These are phyloP conservation scores for Wickerhamiella australiensis DNA, from an alignment of 805 yeast genomes.

Conservation along the genomic window DNA sequence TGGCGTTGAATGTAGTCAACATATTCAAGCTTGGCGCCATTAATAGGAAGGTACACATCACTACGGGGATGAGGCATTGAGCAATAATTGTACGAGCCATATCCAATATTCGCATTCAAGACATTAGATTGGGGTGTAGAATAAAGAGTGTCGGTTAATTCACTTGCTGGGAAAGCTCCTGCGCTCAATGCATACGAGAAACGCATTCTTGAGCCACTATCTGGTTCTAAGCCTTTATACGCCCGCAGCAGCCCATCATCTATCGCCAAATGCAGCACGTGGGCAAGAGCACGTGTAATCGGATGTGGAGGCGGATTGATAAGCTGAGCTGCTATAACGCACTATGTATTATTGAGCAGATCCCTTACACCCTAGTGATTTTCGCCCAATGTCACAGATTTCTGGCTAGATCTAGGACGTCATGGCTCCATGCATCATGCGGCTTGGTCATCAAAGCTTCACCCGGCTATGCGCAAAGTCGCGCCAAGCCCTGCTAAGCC, in stretches of 20 bases:
- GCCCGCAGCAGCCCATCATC: neutral
- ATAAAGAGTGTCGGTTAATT: neutral
- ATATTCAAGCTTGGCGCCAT: conserved; percentile 23
- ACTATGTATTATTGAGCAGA: too few species aligned
- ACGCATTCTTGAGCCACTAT: too few species aligned
- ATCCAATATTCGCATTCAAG: neutral
- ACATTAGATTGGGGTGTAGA: conserved; percentile 1
- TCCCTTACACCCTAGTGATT: too few species aligned
- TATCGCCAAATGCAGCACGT: neutral
- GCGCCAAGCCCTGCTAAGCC: too few species aligned
- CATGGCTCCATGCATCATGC: too few species aligned
- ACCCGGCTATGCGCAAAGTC: too few species aligned
- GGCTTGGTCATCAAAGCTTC: too few species aligned
- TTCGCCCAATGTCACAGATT: too few species aligned
- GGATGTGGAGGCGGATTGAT: too few species aligned
- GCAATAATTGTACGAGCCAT: conserved; percentile 31
- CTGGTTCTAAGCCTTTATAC: neutral
- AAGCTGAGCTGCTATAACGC: too few species aligned
- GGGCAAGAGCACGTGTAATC: neutral
- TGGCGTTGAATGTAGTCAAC: conserved; percentile 36
- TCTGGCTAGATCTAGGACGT: too few species aligned
- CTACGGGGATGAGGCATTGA: conserved; percentile 36
- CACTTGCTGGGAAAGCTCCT: neutral
- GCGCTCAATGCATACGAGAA: neutral
- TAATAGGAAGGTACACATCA: conserved; percentile 23